A percentile compares a stretch with the other conserved stretches of the same genome.
Conservation (phyloP, 2,329 filamentous ascomycete genomes). For the Ophiostoma perfectum region DNA sequence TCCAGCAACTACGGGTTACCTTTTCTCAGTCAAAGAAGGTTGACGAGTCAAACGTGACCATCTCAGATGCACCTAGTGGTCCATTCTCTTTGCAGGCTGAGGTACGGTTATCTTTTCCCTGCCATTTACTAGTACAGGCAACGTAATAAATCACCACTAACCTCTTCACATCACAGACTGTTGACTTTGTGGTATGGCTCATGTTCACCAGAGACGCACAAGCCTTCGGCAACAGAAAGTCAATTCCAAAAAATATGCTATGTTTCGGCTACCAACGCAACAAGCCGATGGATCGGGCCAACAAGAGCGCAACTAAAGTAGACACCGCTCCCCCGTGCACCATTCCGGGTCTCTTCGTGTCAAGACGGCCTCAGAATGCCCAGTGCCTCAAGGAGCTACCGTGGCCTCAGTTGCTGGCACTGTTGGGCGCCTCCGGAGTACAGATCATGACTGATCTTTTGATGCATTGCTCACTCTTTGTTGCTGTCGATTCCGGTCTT, state of each 20-base stretch:
- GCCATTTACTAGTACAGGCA: no score
- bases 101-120: no score
- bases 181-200: constrained; percentile 71
- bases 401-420: constrained; percentile 69
- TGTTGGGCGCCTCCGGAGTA: constrained; percentile 72
- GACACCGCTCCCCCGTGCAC: constrained; percentile 13
- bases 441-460: constrained; percentile 72
- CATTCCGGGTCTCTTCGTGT: constrained; percentile 61
- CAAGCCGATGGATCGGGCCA: constrained; percentile 25
- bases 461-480: constrained; percentile 71
- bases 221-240: constrained; percentile 22
- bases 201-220: constrained; percentile 54
- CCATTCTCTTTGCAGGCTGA: constrained; percentile 56
- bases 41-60: constrained; percentile 52
- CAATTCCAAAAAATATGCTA: constrained; percentile 45
- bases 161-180: constrained; percentile 41
- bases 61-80: constrained; percentile 43
- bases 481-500: constrained; percentile 51
- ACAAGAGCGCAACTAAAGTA: neutral
- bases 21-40: constrained; percentile 53
- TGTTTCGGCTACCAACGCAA: constrained; percentile 71
- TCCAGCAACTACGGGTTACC: constrained; percentile 51
- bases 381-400: constrained; percentile 60
- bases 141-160: no score
- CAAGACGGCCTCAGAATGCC: constrained; percentile 65